Evolutionary conservation across 2,329 filamentous ascomycete genomes (phyloP).

Genomic region (Stagonosporopsis cucurbitacearum): DNA sequence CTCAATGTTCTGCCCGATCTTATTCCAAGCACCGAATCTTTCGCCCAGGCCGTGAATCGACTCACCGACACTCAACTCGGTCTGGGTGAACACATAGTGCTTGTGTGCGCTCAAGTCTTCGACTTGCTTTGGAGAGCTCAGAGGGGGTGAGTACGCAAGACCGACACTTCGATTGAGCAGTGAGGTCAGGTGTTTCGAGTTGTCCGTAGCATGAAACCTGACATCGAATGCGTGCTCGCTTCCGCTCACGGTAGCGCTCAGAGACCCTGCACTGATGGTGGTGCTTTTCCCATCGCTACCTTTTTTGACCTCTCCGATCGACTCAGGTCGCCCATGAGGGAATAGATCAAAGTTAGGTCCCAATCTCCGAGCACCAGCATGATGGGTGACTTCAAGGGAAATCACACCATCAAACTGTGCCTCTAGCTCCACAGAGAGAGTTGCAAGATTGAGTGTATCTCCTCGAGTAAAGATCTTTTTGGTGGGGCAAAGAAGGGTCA

Average conservation of each 20-base stretch:
- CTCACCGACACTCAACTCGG: slow-evolving; percentile 61
- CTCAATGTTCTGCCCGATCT: slow-evolving; percentile 72
- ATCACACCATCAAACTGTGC: slow-evolving; percentile 66
- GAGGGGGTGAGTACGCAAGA: slow-evolving; percentile 62
- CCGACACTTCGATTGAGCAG: slow-evolving; percentile 63
- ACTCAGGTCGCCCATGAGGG: slow-evolving; percentile 57
- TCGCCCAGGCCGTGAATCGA: slow-evolving; percentile 77
- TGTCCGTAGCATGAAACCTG: slow-evolving; percentile 60
- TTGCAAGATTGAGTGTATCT: slow-evolving; percentile 63
- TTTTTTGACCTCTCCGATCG: slow-evolving; percentile 49
- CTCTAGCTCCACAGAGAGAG: slow-evolving; percentile 63
- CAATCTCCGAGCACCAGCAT: slow-evolving; percentile 59
- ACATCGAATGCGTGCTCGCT: slow-evolving; percentile 62
- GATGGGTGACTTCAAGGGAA: slow-evolving; percentile 65
- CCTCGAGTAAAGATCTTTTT: slow-evolving; percentile 61
- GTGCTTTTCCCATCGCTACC: slow-evolving; percentile 51
- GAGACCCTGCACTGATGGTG: slow-evolving; percentile 58
- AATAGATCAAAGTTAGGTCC: slow-evolving; percentile 66
- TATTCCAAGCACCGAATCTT: slow-evolving; percentile 77
- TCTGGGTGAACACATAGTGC: slow-evolving; percentile 56
- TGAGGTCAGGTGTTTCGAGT: slow-evolving; percentile 61
- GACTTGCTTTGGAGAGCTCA: slow-evolving; percentile 60
- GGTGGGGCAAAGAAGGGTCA: slow-evolving; percentile 65
- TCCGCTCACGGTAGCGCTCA: slow-evolving; percentile 60
- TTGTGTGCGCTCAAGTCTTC: slow-evolving; percentile 57